These are phyloP conservation scores for Beauveria sp. DNA, from an alignment of 2,329 filamentous ascomycete genomes.

Conservation along the genomic window DNA sequence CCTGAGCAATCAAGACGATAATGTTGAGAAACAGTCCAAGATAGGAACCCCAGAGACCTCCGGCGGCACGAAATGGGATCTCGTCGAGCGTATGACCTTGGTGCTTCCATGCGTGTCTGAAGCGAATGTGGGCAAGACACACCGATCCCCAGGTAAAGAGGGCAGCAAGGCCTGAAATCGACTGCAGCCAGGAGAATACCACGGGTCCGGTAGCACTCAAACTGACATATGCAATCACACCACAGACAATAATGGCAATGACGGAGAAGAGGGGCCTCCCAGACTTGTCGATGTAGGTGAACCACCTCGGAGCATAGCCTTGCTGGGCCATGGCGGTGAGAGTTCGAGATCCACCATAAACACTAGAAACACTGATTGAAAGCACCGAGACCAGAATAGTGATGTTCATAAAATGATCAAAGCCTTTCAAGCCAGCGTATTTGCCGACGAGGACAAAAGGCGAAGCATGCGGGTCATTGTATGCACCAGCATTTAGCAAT, in stretches of 20 bases:
- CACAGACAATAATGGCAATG: conserved; percentile 38
- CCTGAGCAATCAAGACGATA: conserved; percentile 47
- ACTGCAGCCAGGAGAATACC: conserved; percentile 60
- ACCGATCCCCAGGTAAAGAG: conserved; percentile 66
- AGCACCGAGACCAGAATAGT: conserved; percentile 52
- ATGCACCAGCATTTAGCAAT: conserved; percentile 40
- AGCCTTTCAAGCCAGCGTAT: conserved; percentile 43
- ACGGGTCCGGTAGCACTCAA: conserved; percentile 35
- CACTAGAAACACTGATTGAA: conserved; percentile 50
- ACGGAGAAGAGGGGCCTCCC: conserved; percentile 49
- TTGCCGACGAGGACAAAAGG: conserved; percentile 53
- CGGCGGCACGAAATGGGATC: conserved; percentile 55
- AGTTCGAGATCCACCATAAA: conserved; percentile 53
- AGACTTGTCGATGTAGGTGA: conserved; percentile 49
- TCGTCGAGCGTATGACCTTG: conserved; percentile 57
- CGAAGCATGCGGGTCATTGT: conserved; percentile 31
- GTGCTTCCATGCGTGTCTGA: conserved; percentile 54
- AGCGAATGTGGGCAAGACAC: conserved; percentile 61
- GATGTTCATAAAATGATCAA: conserved; percentile 51
- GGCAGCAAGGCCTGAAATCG: conserved; percentile 56
- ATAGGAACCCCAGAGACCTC: conserved; percentile 57
- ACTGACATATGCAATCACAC: conserved; percentile 42
- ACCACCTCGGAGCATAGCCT: conserved; percentile 48
- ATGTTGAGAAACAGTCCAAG: conserved; percentile 51
- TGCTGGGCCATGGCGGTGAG: conserved; percentile 52